Base-by-base conservation (phyloP, 306 rosid genomes). In the Begonia peltatifolia region DNA sequence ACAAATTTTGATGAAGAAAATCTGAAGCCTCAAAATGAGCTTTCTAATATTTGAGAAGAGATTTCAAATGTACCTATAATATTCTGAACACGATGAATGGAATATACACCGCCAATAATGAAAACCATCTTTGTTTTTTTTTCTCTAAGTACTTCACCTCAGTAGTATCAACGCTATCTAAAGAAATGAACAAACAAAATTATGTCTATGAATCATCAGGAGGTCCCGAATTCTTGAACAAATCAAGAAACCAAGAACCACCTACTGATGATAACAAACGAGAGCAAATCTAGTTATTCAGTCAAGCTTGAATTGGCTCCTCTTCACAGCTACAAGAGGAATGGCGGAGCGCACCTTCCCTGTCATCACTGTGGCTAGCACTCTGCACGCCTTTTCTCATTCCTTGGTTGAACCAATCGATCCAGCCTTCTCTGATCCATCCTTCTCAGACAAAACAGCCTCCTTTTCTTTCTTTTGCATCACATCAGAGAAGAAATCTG, bases 401-500 rank as follows among this genome's bases (percentile, higher is more conserved):
- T 41, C 60, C 80, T 42, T 70, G 44, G 13, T 70, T 73, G 54
- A 60, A 75, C 41, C 56, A 56, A 12, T 36, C 59, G 42, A 67
- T 61, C 68, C 82, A 65, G 44, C 30, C 47, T 50, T 55, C 58
- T 50, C 79, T 7, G 11, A 17, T 42, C 35, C 57, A 17, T 42
- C 63, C 5, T 55, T 55, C 46, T 54, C 71, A 23, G 18, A 54
- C 55, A 10, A 30, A 56, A 10, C 61, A 30, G 54, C 57, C 57
- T 52, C 74, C 14, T 59, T 50, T 47, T 63, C 73, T 50, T 48
- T 76, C 72, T 60, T 70, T 52, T 13, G 47, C 80, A 76, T 62
- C 11, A 78, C 56, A 22, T 85, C 97, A 18, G 81, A 76, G 73
- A 89, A 81, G 76, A 89, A 89, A 49, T 89, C 79, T 0, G 97